Percentiles rank a stretch among this genome's conserved stretches.
These are phyloP conservation scores for Purshia tridentata DNA, from an alignment of 306 rosid species.

Conservation along the genomic window DNA sequence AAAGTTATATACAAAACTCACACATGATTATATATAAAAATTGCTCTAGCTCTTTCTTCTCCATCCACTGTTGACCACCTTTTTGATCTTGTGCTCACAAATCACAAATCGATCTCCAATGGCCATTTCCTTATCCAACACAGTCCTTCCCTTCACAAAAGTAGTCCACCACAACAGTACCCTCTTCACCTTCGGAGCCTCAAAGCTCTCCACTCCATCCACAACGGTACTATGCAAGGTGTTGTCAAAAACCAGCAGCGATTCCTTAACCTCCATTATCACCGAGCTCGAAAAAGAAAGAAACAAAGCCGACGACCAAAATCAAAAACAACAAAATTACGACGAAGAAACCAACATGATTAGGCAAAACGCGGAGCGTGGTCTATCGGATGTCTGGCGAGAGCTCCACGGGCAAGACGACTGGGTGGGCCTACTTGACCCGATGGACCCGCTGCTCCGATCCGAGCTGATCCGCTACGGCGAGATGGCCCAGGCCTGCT, in stretches of 20 bases:
- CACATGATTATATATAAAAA: no score
- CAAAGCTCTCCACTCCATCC: background rate
- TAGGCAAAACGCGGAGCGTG: background rate
- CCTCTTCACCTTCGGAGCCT: background rate
- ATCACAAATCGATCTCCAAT: constrained; percentile 9
- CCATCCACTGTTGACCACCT: background rate
- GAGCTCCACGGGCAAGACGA: constrained; percentile 67
- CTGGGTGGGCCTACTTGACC: constrained; percentile 76
- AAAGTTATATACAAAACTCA: no score
- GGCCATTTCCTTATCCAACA: constrained; percentile 41
- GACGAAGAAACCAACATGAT: constrained; percentile 2
- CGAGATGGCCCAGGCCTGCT: constrained; percentile 86
- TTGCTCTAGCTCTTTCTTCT: background rate
- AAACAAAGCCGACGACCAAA: background rate
- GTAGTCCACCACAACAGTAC: background rate
- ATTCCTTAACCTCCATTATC: constrained; percentile 29
- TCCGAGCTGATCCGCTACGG: constrained; percentile 74
- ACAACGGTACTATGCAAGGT: constrained; percentile 18
- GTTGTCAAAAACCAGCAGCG: constrained; percentile 17
- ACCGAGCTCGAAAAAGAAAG: constrained; percentile 25
- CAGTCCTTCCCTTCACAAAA: constrained; percentile 25
- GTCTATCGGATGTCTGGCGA: constrained; percentile 49
- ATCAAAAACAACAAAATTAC: background rate
- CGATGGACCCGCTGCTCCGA: constrained; percentile 60
- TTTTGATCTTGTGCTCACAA: background rate